Base-by-base conservation (phyloP, 2,329 filamentous ascomycete genomes). In the Cytospora paraplurivora region DNA sequence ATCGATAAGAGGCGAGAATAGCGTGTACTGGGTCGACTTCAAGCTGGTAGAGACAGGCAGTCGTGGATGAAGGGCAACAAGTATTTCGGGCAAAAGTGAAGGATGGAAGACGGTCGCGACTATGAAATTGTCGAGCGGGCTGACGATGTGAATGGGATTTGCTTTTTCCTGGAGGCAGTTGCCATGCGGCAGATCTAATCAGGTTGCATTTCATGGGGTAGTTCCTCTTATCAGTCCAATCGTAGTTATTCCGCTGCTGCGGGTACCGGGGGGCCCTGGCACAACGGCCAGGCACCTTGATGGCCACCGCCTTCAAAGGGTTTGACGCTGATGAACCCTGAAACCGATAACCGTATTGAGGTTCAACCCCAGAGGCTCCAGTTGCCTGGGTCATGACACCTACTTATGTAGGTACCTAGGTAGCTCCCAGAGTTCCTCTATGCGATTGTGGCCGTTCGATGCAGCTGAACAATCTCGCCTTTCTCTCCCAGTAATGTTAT, bases 181-280 rank as follows among this genome's bases (percentile, higher is more conserved):
- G 19, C 58, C 33, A 61, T 61, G 58, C 59, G 37, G 51, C 41
- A 61, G 51, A 61, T 61, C 59, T 61, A 55, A 61, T 61, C 59
- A 61, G 59, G 59, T 55, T 55, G 59, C 51, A 61, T 61, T 55
- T 34, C 41, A 38, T 49, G 59, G 52, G 51, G 33, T 55, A 41
- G 51, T 55, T 47, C 38, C 51, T 15, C 4, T 19, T n/a, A 49
- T 38, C 58, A 38, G 35, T 33, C 51, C 51, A 37, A 60, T 47
- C 19, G 35, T n/a, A 44, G 35, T 13, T 37, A 37, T 15, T 41
- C n/a, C 7, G 47, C 13, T 13, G n/a, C 35, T 54, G 51, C 19
- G 58, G 51, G 38, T 37, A 19, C 58, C 58, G 55, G 44, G 59
- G 59, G 52, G 47, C 27, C 59, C 33, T 38, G 34, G 44, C n/a